Base-by-base conservation (phyloP, 108 stramenopile species). In the Cyclotella baltica region DNA sequence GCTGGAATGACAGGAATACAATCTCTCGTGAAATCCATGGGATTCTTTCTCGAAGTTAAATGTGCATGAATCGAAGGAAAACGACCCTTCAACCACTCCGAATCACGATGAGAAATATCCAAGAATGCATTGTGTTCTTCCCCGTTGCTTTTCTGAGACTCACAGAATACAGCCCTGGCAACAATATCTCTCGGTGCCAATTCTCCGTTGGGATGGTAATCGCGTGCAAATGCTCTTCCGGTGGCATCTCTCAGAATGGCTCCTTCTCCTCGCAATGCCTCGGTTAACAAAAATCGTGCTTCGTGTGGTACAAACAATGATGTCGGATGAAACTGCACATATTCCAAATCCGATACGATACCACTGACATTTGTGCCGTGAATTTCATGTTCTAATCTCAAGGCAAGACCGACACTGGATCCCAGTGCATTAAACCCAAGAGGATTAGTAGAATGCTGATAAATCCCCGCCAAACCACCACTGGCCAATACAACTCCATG, bases 251-350 rank as follows among this genome's bases (percentile, higher is more conserved):
- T 84, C 48, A 98, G 65, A 23, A 94, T 72, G 10, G 97, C 97
- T 8, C 97, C 97, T 57, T 96, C 96, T 19, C 97, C 97, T 18
- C 97, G 86, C 40, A 98, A 72, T 4, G 97, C 96, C 82, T 98
- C 97, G 5, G 95, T 94, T 62, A 98, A 73, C n/a, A 98, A 83
- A 70, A 97, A 98, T 25, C 96, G 85, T 11, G 90, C 75, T 68
- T 95, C 92, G 52, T 91, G 88, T 30, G 95, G 95, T 25, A 96
- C 69, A 82, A 78, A 87, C 27, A 98, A 74, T 0, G 97, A 88
- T 0, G 97, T 98, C 38, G 97, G 97, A 74, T 98, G 97, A 74
- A 98, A 98, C 81, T 98, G 97, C 0, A 98, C 96, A 75, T 96
- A 98, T 72, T 98, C 96, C 90, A 97, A 83, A 59, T 96, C 95